Conservation (phyloP, 1,284 basidiomycete genomes). For the Ganoderma leucocontextum region DNA sequence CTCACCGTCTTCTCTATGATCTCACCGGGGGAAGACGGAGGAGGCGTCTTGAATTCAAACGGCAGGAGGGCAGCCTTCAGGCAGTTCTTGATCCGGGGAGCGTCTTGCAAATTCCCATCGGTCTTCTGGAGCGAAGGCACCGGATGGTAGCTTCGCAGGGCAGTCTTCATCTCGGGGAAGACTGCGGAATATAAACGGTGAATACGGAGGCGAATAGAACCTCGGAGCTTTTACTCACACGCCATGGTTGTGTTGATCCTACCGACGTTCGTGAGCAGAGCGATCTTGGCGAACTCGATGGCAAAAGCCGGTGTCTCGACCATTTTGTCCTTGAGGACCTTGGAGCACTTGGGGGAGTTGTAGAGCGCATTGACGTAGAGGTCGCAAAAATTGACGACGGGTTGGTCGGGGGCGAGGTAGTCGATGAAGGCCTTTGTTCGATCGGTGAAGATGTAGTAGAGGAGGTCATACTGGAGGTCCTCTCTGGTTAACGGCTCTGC, state of each 20-base stretch:
- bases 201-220: slow-evolving; percentile 13
- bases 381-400: slow-evolving; percentile 69
- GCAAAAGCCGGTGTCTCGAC: slow-evolving; percentile 68
- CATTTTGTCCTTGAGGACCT: slow-evolving; percentile 76
- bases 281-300: slow-evolving; percentile 80
- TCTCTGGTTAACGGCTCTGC: slow-evolving; percentile 67
- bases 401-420: slow-evolving; percentile 43
- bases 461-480: slow-evolving; percentile 82
- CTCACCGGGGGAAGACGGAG: slow-evolving; percentile 76
- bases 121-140: slow-evolving; percentile 83
- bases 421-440: slow-evolving; percentile 62
- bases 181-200: slow-evolving; percentile 49
- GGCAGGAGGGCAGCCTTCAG: slow-evolving; percentile 81
- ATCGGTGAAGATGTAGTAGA: slow-evolving; percentile 74
- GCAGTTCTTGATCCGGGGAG: slow-evolving; percentile 81
- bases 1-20: slow-evolving; percentile 70
- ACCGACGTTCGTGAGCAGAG: slow-evolving; percentile 82
- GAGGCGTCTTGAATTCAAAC: slow-evolving; percentile 70
- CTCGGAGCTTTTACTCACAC: slow-evolving; percentile 56
- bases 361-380: slow-evolving; percentile 79
- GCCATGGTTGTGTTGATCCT: slow-evolving; percentile 88
- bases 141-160: slow-evolving; percentile 84
- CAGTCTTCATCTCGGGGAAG: slow-evolving; percentile 85
- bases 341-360: slow-evolving; percentile 73
- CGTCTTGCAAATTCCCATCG: slow-evolving; percentile 81